Conservation (phyloP, 225 moss, liverwort and hornwort species). For the Anthoceros angustus region DNA sequence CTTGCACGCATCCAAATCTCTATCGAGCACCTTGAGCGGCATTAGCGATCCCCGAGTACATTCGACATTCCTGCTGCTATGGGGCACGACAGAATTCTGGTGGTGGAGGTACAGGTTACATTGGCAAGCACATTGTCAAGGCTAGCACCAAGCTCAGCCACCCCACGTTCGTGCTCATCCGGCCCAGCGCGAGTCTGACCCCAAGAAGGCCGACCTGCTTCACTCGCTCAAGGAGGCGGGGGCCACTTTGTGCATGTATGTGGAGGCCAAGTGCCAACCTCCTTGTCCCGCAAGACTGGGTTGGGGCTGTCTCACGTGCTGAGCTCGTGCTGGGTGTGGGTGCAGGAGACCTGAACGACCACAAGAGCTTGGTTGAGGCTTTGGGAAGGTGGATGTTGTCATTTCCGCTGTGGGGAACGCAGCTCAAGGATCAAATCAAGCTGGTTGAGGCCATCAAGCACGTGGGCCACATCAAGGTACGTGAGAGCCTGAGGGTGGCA, state of each 20-base stretch:
- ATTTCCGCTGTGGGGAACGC: conserved; percentile 12
- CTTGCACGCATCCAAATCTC: too few species aligned
- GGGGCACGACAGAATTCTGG: conserved; percentile 13
- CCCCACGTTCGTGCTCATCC: conserved; percentile 15
- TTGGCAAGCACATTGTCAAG: conserved; percentile 13
- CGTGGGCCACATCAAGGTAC: conserved; percentile 29
- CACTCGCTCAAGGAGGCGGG: conserved; percentile 12
- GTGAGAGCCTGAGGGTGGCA: background rate
- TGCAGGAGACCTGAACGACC: conserved; percentile 17
- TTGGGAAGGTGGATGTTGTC: conserved; percentile 19
- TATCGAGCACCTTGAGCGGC: too few species aligned
- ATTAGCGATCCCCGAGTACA: too few species aligned
- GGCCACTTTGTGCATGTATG: conserved; percentile 14
- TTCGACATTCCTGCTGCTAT: background rate
- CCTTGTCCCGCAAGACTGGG: background rate
- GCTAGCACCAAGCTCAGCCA: conserved; percentile 18
- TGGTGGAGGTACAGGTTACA: conserved; percentile 15
- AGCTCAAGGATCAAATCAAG: background rate
- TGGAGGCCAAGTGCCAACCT: background rate
- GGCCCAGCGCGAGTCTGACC: background rate
- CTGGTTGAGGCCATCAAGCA: conserved; percentile 22
- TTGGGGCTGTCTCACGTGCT: background rate
- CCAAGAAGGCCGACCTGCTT: conserved; percentile 1
- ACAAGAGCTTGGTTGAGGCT: conserved; percentile 14
- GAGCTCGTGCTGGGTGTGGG: background rate